Evolutionary conservation across 345 rosid species (phyloP).

Genomic region (Acer negundo): DNA sequence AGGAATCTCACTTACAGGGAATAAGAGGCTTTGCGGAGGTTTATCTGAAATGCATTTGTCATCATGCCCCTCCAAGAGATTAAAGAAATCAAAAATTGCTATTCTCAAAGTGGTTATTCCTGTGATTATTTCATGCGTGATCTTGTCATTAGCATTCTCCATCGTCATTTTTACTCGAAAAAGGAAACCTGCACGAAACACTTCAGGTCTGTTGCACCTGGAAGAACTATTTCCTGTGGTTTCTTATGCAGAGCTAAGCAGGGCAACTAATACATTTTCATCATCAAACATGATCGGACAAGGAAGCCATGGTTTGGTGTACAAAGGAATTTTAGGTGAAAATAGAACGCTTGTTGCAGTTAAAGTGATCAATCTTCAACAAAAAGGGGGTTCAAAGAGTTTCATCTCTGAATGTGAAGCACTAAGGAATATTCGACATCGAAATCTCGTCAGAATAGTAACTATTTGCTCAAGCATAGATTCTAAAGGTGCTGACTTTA

Average conservation of each 20-base stretch:
- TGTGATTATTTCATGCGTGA: background rate
- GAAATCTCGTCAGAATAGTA: slow-evolving; percentile 46
- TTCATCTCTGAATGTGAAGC: slow-evolving; percentile 52
- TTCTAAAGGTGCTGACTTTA: slow-evolving; percentile 10
- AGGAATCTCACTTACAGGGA: background rate
- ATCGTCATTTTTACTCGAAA: background rate
- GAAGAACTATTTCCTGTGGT: background rate
- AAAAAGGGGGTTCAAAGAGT: slow-evolving; percentile 43
- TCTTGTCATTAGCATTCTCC: background rate
- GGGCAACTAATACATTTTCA: too few species aligned
- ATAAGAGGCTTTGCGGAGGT: background rate
- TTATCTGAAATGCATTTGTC: background rate
- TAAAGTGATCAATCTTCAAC: slow-evolving; percentile 43
- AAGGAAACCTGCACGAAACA: background rate
- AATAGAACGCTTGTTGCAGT: slow-evolving; percentile 21
- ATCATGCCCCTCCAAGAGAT: background rate
- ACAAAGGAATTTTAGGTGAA: slow-evolving; percentile 11
- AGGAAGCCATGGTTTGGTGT: too few species aligned
- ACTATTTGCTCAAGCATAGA: slow-evolving; percentile 33
- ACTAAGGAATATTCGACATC: slow-evolving; percentile 32
- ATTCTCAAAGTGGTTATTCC: background rate
- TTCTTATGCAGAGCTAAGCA: slow-evolving; percentile 4
- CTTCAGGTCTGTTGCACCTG: background rate
- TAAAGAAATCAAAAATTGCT: background rate
- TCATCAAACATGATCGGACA: too few species aligned